These are phyloP conservation scores for Luffa aegyptiaca DNA, from an alignment of 306 rosid species.

Conservation along the genomic window DNA sequence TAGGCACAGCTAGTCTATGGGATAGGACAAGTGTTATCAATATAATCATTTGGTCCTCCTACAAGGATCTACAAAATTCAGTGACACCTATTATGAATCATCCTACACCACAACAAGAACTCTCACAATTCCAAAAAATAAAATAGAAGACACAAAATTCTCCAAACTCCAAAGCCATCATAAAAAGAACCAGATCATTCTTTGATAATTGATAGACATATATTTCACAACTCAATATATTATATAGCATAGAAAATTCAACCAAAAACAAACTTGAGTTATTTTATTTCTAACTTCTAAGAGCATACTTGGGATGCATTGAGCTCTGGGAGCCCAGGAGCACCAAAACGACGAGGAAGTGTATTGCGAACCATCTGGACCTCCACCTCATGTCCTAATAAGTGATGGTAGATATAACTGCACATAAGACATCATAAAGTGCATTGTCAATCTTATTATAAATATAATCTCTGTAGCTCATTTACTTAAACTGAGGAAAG, in stretches of 20 bases:
- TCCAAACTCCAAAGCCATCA: background rate
- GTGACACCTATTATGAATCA: background rate
- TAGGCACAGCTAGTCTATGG: too few species aligned
- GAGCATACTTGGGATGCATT: conserved; percentile 92
- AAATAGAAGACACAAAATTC: background rate
- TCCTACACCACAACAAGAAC: background rate
- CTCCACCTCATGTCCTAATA: conserved; percentile 98
- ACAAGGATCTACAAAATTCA: too few species aligned
- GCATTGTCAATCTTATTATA: background rate
- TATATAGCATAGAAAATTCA: background rate
- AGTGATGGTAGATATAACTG: conserved; percentile 95
- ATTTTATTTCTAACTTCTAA: conserved; percentile 13
- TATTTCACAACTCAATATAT: background rate
- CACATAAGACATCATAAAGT: conserved; percentile 5
- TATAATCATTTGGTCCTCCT: too few species aligned
- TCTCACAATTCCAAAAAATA: background rate
- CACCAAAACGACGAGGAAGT: conserved; percentile 96
- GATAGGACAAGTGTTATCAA: too few species aligned
- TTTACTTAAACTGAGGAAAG: background rate
- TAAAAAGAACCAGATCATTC: background rate
- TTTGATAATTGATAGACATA: background rate
- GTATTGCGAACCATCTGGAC: conserved; percentile 98
- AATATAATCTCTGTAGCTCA: background rate
- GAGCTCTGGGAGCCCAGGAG: conserved; percentile 97
- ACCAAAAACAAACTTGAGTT: background rate